Evolutionary conservation across 106 monocot genomes (phyloP), one percentile per base, ranked within the genome.

Genomic region (Amphibolis antarctica): DNA sequence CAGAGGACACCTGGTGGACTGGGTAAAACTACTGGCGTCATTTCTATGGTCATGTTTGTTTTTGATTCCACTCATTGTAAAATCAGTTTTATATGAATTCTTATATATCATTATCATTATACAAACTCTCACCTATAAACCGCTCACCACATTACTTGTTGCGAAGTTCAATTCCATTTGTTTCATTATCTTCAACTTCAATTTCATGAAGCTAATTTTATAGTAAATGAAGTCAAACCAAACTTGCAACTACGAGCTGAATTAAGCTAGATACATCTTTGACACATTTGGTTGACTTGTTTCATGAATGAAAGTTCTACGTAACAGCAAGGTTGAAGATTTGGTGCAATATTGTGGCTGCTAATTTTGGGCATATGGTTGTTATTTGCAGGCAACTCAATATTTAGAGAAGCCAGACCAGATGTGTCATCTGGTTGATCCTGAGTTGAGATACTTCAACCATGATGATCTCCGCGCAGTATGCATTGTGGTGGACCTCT

Each of bases 401-500:
- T 76, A 79, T 72, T 75, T 98, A 46, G 87, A 84, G 31, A 50
- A 73, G 36, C 72, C 96, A 45, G 85, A 83, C 25, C 80, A 76
- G 72, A 85, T 87, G 59, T 66, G 67, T 0, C 75, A 85, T 66
- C 60, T 98, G 5, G 69, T 91, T 9, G 87, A 98, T 57, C 90
- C 87, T 27, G 74, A 80, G 18, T 60, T 98, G 66, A 78, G 77
- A 30, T 74, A 80, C 63, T 84, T 90, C 57, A 87, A 76, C 53
- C 59, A 64, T 0, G 75, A 87, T 26, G 84, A 91, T 18, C 78
- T 98, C 1, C 71, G 66, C 10, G 74, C 83, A 12, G 55, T 91
- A 51, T 90, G 85, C 63, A 75, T 74, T 59, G 85, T 77, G 13
- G 79, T 82, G 53, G 69, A 75, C 49, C 80, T 87, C 13, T 98